These are phyloP conservation scores for Paramyrothecium roridum DNA, from an alignment of 2,329 filamentous ascomycete genomes.

Conservation along the genomic window DNA sequence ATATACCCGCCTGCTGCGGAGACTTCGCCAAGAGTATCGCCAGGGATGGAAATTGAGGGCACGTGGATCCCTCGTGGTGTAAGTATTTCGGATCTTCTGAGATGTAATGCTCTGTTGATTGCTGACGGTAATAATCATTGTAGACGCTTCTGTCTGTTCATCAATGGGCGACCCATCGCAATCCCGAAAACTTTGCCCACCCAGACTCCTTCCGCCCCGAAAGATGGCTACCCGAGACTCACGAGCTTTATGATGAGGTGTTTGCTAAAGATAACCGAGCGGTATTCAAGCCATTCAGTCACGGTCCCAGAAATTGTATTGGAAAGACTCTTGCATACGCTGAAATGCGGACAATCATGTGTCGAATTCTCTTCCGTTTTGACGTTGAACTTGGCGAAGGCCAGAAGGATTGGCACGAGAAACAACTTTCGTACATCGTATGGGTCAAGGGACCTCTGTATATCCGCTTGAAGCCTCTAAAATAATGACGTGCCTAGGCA, in stretches of 20 bases:
- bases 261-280: constrained; percentile 18
- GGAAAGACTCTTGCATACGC: constrained; percentile 24
- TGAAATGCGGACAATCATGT: constrained; percentile 25
- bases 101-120: no score
- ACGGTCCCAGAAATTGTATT: constrained; percentile 26
- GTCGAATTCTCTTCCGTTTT: constrained; percentile 19
- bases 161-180: constrained; percentile 29
- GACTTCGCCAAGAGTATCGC: neutral
- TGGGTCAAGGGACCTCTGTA: no score
- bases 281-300: constrained; percentile 22
- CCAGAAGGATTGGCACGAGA: no score
- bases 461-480: no score
- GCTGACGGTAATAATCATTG: neutral
- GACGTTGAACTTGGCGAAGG: constrained; percentile 18
- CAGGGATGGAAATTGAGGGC: constrained; percentile 18
- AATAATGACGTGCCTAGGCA: no score
- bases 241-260: constrained; percentile 3
- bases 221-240: constrained; percentile 22
- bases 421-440: no score
- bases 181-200: constrained; percentile 23
- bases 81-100: no score
- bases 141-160: constrained; percentile 31
- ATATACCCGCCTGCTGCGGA: constrained; percentile 10
- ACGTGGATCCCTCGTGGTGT: constrained; percentile 27
- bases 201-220: constrained; percentile 33